phyloP scores from a whole-genome alignment of 768 basidiomycete genomes.

The Lactifluus piperatus region DNA sequence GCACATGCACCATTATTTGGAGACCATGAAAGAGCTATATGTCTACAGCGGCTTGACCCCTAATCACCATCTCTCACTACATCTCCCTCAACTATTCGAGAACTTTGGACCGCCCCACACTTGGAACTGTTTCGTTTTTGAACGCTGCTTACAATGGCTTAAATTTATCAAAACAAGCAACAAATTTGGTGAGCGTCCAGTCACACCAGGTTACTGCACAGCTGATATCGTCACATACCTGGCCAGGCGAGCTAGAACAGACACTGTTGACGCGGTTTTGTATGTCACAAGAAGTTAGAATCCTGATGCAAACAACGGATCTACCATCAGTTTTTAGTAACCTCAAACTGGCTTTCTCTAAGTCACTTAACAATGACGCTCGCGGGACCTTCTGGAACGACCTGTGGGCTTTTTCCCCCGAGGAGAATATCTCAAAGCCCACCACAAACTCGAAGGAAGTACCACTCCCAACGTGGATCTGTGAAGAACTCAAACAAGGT shows the following conservation, averaged over 20 bases:
- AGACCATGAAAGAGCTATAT: slow-evolving; percentile 26
- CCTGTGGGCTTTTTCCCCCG: too few relatives aligned
- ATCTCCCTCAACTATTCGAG: slow-evolving; percentile 27
- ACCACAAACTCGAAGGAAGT: too few relatives aligned
- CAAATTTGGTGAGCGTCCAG: slow-evolving; percentile 26
- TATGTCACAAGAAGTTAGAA: too few relatives aligned
- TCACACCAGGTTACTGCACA: not conserved
- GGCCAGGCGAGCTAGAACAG: slow-evolving; percentile 26
- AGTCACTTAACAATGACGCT: too few relatives aligned
- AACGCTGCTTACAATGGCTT: slow-evolving; percentile 28
- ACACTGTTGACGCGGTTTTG: slow-evolving; percentile 13
- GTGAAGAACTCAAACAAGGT: too few relatives aligned
- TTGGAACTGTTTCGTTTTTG: slow-evolving; percentile 32
- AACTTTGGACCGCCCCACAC: slow-evolving; percentile 31
- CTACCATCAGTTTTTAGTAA: too few relatives aligned
- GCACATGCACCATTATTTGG: slow-evolving; percentile 29
- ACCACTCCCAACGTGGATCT: too few relatives aligned
- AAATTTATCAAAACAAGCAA: slow-evolving; percentile 27
- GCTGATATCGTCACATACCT: not conserved
- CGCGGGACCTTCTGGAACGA: too few relatives aligned
- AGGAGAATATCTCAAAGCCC: too few relatives aligned
- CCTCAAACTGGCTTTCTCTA: too few relatives aligned
- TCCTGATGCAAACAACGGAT: too few relatives aligned
- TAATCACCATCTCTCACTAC: slow-evolving; percentile 36
- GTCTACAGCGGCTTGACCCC: slow-evolving; percentile 24